These are phyloP conservation scores for Podaxis mareebaensis DNA, from an alignment of 768 basidiomycete genomes.

Conservation along the genomic window DNA sequence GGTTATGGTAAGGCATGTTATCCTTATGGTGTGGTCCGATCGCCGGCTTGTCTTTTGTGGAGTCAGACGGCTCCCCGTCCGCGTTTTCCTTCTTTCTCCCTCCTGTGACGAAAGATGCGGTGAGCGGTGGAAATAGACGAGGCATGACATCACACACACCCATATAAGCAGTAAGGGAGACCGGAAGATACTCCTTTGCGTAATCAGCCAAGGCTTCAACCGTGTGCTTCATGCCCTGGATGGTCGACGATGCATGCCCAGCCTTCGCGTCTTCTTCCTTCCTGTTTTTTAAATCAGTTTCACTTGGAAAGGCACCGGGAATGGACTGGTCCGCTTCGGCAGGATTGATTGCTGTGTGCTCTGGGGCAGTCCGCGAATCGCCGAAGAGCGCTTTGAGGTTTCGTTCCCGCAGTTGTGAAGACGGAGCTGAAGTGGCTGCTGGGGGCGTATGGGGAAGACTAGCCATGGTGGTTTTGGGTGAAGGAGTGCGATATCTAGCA, in stretches of 20 bases:
- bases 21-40: conserved; percentile 18
- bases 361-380: background rate
- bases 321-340: background rate
- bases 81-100: background rate
- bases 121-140: background rate
- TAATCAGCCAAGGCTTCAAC: conserved; percentile 6
- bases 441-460: background rate
- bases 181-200: conserved; percentile 3
- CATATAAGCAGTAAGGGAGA: background rate
- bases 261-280: background rate
- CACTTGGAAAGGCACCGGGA: conserved; percentile 1
- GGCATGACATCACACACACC: background rate
- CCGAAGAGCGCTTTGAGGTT: background rate
- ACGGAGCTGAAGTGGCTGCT: background rate
- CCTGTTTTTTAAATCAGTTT: background rate
- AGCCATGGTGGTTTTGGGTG: conserved; percentile 3
- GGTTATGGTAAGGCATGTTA: conserved; percentile 25
- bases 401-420: background rate
- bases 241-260: background rate
- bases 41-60: no score
- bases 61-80: conserved; percentile 10
- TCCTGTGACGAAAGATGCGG: background rate
- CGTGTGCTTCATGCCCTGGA: background rate
- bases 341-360: background rate
- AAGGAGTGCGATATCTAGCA: background rate